Evolutionary conservation across 2,329 filamentous ascomycete genomes (phyloP).

Genomic region (Chaetomium olivaceum): DNA sequence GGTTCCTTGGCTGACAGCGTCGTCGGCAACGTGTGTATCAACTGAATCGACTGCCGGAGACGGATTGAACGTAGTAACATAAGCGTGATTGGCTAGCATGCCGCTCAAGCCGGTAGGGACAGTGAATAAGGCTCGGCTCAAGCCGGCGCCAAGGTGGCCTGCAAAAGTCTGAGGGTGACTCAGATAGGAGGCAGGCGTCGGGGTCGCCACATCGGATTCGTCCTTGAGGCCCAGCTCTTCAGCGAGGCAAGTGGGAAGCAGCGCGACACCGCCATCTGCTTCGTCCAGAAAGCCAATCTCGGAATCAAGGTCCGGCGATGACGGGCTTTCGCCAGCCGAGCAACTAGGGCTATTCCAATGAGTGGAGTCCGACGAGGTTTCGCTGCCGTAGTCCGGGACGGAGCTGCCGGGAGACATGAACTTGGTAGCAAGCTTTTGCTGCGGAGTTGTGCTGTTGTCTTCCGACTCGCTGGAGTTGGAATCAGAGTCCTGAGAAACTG

Average conservation of each 20-base stretch:
- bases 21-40: not conserved
- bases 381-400: constrained; percentile 24
- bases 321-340: constrained; percentile 12
- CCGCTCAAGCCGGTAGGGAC: not conserved
- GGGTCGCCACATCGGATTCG: constrained; percentile 4
- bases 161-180: not conserved
- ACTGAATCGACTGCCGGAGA: not conserved
- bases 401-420: constrained; percentile 7
- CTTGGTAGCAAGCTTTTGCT: constrained; percentile 4
- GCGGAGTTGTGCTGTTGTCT: not conserved
- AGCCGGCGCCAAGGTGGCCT: constrained; percentile 18
- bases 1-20: not conserved
- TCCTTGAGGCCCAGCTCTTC: constrained; percentile 12
- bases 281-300: constrained; percentile 7
- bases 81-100: not conserved
- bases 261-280: constrained; percentile 17
- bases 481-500: not conserved
- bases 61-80: not conserved
- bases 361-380: constrained; percentile 20
- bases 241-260: constrained; percentile 16
- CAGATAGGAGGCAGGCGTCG: constrained; percentile 2
- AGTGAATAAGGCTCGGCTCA: constrained; percentile 14
- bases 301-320: constrained; percentile 16
- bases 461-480: not conserved
- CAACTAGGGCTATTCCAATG: constrained; percentile 22